Evolutionary conservation across 1,284 basidiomycete genomes (phyloP), one percentile per base, ranked within the genome.

Genomic region (Ganoderma sinense): DNA sequence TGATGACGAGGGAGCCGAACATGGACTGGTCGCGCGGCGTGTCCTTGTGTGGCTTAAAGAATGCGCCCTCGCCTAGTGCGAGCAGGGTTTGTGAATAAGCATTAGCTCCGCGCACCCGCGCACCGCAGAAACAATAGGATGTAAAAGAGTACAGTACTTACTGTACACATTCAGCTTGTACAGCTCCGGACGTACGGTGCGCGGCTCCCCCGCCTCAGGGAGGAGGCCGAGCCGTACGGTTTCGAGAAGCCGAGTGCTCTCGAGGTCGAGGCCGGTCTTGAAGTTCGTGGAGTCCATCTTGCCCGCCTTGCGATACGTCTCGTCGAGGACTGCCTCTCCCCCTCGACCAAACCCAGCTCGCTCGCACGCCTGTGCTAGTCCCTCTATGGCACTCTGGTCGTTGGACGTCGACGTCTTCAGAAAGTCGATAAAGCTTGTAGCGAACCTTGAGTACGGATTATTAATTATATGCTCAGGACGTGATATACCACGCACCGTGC

Each of bases 1-100:
- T 83, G 56, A 85, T 60, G 20, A 86, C 81, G 18, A 86, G 80
- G 4, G 84, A 85, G n/a, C 81, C 85, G 64, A 85, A 83, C 84
- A 84, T 85, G 33, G 73, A 75, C 14, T 76, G 70, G 18, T 74
- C 73, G 10, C 79, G 78, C 2, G 83, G 84, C 0, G 82, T 84
- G 65, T 84, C 83, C 56, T 80, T 75, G 73, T 84, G 84, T 0
- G 80, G 64, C 39, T 39, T 83, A 79, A 84, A 84, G 72, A 84
- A 84, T 0, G 80, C 78, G 6, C 78, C 82, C 51, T 80, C 68
- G 18, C 78, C 82, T 84, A 36, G 33, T 36, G 8, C 29, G 4
- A 3, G 8, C 33, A 36, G 33, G 33, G 8, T 36, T 36, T 36
- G 51, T 2, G 7, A n/a, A 18, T 16, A 10, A 31, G 43, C 11